Evolutionary conservation across 257 asterid genomes (phyloP).

Genomic region (Jacaranda copaia): DNA sequence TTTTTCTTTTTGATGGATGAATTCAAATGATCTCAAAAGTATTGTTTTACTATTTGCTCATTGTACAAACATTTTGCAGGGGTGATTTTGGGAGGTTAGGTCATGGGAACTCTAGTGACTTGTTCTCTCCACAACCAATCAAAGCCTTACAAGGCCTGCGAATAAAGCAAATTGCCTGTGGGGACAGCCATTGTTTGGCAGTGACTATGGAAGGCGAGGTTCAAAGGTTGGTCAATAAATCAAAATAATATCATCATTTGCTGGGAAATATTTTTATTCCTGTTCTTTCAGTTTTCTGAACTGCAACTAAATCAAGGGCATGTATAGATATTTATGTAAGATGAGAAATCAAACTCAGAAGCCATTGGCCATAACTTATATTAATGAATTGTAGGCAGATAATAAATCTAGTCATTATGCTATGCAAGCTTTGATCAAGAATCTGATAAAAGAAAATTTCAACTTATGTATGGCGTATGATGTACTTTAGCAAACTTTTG

Average conservation of each 20-base stretch:
- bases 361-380: background rate
- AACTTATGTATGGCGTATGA: background rate
- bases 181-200: conserved; percentile 99
- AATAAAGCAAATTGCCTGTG: conserved; percentile 96
- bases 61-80: conserved; percentile 56
- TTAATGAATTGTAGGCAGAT: background rate
- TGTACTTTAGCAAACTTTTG: background rate
- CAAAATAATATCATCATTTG: background rate
- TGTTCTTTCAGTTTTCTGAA: conserved; percentile 7
- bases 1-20: background rate
- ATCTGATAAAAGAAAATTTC: background rate
- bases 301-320: conserved; percentile 5
- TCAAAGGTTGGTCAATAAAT: conserved; percentile 63
- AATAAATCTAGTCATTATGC: background rate
- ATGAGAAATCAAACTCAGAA: background rate
- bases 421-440: background rate
- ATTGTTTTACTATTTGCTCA: background rate
- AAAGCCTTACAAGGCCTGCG: conserved; percentile 80
- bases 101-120: conserved; percentile 95
- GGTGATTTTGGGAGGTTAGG: conserved; percentile 99
- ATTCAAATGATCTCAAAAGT: background rate
- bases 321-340: conserved; percentile 4
- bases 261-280: background rate
- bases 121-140: conserved; percentile 93
- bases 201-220: conserved; percentile 98